phyloP scores from a whole-genome alignment of 225 moss, liverwort and hornwort genomes.

The Takakia lepidozioides region DNA sequence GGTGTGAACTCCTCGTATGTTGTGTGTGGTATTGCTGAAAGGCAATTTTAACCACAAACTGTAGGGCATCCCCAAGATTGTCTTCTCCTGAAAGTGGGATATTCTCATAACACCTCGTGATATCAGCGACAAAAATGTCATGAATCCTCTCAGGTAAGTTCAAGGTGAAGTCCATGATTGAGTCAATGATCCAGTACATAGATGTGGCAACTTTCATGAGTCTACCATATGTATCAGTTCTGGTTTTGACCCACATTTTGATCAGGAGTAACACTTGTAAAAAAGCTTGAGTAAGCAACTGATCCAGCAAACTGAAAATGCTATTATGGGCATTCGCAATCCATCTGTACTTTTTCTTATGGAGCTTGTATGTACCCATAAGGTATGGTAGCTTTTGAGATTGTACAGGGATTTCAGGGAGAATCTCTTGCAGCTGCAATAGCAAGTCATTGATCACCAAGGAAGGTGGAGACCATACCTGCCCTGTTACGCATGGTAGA shows the following conservation, averaged over 20 bases:
- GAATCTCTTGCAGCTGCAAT: not conserved
- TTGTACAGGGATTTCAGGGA: not conserved
- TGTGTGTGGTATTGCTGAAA: not conserved
- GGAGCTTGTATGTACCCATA: conserved; percentile 1
- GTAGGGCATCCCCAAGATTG: conserved; percentile 1
- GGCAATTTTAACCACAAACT: not conserved
- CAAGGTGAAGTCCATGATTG: not conserved
- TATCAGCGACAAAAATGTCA: conserved; percentile 6
- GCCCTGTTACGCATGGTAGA: not conserved
- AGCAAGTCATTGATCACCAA: not conserved
- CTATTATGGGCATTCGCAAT: not conserved
- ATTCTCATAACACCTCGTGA: not conserved
- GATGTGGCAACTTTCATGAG: not conserved
- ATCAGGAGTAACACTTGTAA: not conserved
- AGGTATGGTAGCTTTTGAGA: not conserved
- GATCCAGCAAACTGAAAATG: not conserved
- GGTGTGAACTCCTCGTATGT: not conserved
- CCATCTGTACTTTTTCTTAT: not conserved
- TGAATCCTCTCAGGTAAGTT: not conserved
- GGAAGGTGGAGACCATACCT: not conserved
- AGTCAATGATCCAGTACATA: not conserved
- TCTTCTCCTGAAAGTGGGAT: not conserved
- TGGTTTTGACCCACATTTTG: not conserved
- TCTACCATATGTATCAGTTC: too few species aligned
- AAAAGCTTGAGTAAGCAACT: not conserved